A percentile compares a stretch with the other conserved stretches of the same genome.
Evolutionary conservation across 805 yeast species (phyloP).

Genomic region (Starmera amethionina): DNA sequence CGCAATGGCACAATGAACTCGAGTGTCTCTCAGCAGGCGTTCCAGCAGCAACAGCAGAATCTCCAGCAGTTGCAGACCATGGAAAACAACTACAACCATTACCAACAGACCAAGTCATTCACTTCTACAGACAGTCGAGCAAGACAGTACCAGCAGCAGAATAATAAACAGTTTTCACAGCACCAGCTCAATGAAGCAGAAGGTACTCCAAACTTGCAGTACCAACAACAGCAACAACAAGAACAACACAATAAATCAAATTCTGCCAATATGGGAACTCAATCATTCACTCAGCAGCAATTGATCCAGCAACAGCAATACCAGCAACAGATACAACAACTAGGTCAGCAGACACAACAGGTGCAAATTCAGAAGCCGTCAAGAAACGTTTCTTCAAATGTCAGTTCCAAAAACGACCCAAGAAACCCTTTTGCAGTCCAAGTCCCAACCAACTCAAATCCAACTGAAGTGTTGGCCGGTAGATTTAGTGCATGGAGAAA

Average conservation of each 20-base stretch:
- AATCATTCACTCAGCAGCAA: slow-evolving; percentile 1
- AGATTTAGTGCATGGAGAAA: slow-evolving; percentile 84
- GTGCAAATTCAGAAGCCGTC: neutral
- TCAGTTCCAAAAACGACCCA: slow-evolving; percentile 23
- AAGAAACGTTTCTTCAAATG: slow-evolving; percentile 4
- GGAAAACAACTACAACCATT: slow-evolving; percentile 26
- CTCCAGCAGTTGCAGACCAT: slow-evolving; percentile 35
- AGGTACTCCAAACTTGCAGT: neutral
- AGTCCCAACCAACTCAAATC: slow-evolving; percentile 56
- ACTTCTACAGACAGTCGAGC: slow-evolving; percentile 23
- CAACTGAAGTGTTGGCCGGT: slow-evolving; percentile 79
- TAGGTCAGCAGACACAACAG: neutral
- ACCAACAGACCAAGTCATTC: slow-evolving; percentile 33
- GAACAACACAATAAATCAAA: slow-evolving; percentile 2
- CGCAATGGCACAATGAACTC: slow-evolving; percentile 29
- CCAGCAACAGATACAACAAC: slow-evolving; percentile 8
- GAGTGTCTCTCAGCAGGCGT: slow-evolving; percentile 23
- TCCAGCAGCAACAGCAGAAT: slow-evolving; percentile 37
- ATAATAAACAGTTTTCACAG: neutral
- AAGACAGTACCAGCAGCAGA: neutral
- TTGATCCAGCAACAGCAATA: slow-evolving; percentile 2
- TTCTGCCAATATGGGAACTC: slow-evolving; percentile 1
- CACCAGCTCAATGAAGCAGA: slow-evolving; percentile 1
- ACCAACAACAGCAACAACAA: slow-evolving; percentile 7
- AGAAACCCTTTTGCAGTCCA: slow-evolving; percentile 37